Evolutionary conservation across 305 asterid species (phyloP).

Genomic region (Caryopteris hybrid): DNA sequence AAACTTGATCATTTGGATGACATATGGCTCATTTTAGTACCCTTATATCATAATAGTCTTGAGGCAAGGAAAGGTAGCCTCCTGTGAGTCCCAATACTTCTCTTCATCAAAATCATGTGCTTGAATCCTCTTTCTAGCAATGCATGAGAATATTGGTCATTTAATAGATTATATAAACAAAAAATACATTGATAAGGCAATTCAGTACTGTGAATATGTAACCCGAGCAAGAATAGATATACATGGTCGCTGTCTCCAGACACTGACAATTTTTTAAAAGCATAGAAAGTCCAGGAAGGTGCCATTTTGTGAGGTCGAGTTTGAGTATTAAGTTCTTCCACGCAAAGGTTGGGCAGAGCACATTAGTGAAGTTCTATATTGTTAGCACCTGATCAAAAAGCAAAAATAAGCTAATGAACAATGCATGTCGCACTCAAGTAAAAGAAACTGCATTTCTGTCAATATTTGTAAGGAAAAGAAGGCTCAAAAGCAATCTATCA

Average conservation of each 20-base stretch:
- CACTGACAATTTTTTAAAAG: not conserved
- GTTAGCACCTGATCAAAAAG: conserved; percentile 6
- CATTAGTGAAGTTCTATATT: conserved; percentile 5
- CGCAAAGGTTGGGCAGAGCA: not conserved
- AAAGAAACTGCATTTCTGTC: not conserved
- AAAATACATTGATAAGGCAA: too few species aligned
- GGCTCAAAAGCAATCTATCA: not conserved
- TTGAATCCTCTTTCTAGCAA: not conserved
- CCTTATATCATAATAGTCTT: not conserved
- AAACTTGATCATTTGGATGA: conserved; percentile 19
- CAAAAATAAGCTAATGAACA: not conserved
- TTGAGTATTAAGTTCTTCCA: not conserved
- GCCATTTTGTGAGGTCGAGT: conserved; percentile 12
- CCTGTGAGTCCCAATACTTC: conserved; percentile 10
- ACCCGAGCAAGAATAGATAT: not conserved
- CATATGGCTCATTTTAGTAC: not conserved
- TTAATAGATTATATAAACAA: too few species aligned
- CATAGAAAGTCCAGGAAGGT: conserved; percentile 11
- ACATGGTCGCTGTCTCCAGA: conserved; percentile 3
- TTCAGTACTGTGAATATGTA: not conserved
- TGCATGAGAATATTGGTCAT: not conserved
- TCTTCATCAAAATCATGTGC: conserved; percentile 17
- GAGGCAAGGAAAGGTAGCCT: conserved; percentile 8
- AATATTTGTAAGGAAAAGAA: not conserved
- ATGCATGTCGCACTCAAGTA: not conserved